Evolutionary conservation across 1,139 yeast species (phyloP), one percentile per base, ranked within the genome.

Genomic region (Tardiomyces blankii): DNA sequence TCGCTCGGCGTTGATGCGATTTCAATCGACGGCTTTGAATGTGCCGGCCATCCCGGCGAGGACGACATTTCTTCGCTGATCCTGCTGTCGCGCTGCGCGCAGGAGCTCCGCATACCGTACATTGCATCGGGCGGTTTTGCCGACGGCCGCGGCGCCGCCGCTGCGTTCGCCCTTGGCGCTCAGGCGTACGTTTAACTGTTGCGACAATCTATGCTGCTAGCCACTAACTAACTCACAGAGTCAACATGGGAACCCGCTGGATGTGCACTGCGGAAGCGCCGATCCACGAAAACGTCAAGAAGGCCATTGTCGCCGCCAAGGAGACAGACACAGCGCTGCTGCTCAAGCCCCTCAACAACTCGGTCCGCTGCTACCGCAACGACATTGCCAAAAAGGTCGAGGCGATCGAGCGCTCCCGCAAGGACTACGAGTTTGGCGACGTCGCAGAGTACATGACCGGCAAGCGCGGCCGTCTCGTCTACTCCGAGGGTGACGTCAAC

Each of bases 41-140:
- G 67, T 43, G 67, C 67, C 7, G 67, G 67, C 19, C 67, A 64
- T 45, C 67, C 67, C 16, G 67, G 67, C 21, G 67, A 64, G 49
- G 62, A 62, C 49, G 67, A 60, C 41, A 49, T 64, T 27, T 51
- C 63, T 28, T 54, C 60, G 18, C 48, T 64, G 46, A 51, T 64
- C 23, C 54, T 63, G 33, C 55, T 63, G 25, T 57, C 64, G 25
- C 51, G 59, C 39, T 59, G 62, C 14, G 55, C 59, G 9, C 60
- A 57, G 44, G 56, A 44, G 38, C 56, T 64, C 43, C 56, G 51
- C 45, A 54, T 64, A 38, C 67, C 67, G 8, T 57, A 53, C 43
- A 58, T 64, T 49, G 67, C 67, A 2, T 57, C 63, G 16, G 67
- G 67, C 21, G 67, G 67, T 2, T 63, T 63, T 50, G 65, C 61